Percentiles rank a stretch among this genome's conserved stretches.
These are phyloP conservation scores for Babesia bovis DNA, from an alignment of 169 alveolate species.

Conservation along the genomic window DNA sequence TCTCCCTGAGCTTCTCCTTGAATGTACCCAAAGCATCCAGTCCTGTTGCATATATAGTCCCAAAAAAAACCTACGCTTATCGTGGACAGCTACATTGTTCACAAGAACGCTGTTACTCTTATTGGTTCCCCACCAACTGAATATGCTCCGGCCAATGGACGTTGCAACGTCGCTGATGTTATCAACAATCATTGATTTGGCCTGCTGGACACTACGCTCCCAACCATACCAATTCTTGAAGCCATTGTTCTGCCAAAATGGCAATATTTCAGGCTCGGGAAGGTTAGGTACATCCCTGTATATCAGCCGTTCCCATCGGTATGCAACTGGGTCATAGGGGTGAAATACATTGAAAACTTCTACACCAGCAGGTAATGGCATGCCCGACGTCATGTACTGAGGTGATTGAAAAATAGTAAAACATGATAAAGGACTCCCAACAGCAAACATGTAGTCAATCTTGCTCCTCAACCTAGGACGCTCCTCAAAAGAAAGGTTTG, in stretches of 20 bases:
- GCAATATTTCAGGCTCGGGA: conserved; percentile 82
- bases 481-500: conserved; percentile 30
- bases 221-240: conserved; percentile 83
- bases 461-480: conserved; percentile 73
- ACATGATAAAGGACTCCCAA: conserved; percentile 84
- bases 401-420: conserved; percentile 74
- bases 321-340: conserved; percentile 85
- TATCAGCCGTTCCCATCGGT: conserved; percentile 79
- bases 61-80: conserved; percentile 24
- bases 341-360: conserved; percentile 80
- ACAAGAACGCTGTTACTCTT: conserved; percentile 61
- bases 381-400: conserved; percentile 72
- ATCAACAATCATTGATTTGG: conserved; percentile 64
- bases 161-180: conserved; percentile 63
- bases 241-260: conserved; percentile 83
- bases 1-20: conserved; percentile 33
- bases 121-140: conserved; percentile 57
- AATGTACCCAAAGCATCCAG: conserved; percentile 12
- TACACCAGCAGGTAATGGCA: conserved; percentile 67
- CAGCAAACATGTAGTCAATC: conserved; percentile 78
- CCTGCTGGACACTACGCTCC: conserved; percentile 72
- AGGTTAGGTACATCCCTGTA: conserved; percentile 69
- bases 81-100: conserved; percentile 44
- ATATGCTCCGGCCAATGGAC: conserved; percentile 49
- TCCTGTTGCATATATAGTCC: background rate